Evolutionary conservation across 257 asterid genomes (phyloP).

Genomic region (Datura wrightii): DNA sequence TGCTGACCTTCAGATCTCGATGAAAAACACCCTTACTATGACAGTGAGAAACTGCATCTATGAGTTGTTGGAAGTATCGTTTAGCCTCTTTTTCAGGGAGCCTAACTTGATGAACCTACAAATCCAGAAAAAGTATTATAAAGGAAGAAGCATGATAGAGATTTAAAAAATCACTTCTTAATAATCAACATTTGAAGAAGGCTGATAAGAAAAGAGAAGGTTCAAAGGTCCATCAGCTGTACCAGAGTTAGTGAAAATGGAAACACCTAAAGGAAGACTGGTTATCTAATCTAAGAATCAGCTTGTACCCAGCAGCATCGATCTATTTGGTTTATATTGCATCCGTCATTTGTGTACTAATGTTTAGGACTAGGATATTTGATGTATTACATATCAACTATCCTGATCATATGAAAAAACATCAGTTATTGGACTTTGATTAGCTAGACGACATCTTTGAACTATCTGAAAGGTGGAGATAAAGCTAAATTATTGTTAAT

Average conservation of each 20-base stretch:
- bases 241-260: background rate
- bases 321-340: background rate
- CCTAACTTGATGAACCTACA: conserved; percentile 74
- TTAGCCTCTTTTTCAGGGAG: conserved; percentile 84
- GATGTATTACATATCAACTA: background rate
- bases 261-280: background rate
- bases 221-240: background rate
- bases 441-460: background rate
- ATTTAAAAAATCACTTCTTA: background rate
- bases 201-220: background rate
- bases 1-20: conserved; percentile 81
- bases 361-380: background rate
- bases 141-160: background rate
- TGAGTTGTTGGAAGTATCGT: conserved; percentile 85
- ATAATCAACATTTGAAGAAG: background rate
- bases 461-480: background rate
- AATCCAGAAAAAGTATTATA: conserved; percentile 32
- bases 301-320: background rate
- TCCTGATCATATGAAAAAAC: background rate
- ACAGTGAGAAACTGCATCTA: conserved; percentile 87
- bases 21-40: conserved; percentile 93
- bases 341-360: background rate
- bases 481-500: background rate
- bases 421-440: background rate
- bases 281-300: background rate